Percentiles rank a stretch among this genome's conserved stretches.
These are phyloP conservation scores for Yamadazyma philogaea DNA, from an alignment of 805 yeast genomes.

Conservation along the genomic window DNA sequence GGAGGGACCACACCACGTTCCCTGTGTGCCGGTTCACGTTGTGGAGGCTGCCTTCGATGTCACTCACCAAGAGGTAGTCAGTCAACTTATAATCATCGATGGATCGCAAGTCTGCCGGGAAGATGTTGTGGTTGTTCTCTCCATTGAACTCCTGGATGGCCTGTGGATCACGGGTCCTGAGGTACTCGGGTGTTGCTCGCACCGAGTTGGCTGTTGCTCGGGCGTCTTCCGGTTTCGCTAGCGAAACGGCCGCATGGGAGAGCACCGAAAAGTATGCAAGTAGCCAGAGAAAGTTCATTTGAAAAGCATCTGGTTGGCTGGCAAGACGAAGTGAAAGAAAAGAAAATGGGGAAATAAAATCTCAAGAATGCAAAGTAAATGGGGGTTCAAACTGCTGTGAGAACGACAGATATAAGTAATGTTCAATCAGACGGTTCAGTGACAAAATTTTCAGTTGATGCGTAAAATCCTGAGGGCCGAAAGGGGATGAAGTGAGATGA, in stretches of 20 bases:
- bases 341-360: too few relatives aligned
- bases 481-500: neutral
- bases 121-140: conserved; percentile 10
- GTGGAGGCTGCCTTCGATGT: conserved; percentile 83
- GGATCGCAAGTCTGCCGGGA: conserved; percentile 38
- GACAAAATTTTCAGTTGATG: neutral
- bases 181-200: conserved; percentile 1
- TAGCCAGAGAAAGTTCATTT: neutral
- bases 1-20: conserved; percentile 69
- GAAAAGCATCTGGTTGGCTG: neutral
- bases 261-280: neutral
- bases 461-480: neutral
- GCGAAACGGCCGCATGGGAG: neutral
- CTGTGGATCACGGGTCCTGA: conserved; percentile 4
- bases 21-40: conserved; percentile 79
- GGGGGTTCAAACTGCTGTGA: neutral
- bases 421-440: neutral
- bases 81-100: conserved; percentile 50
- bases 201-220: too few relatives aligned
- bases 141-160: neutral
- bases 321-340: neutral
- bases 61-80: conserved; percentile 65
- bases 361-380: too few relatives aligned
- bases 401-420: too few relatives aligned
- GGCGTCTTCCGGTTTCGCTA: conserved; percentile 1